Percentiles rank a stretch among this genome's conserved stretches.
Conservation (phyloP, 2,329 filamentous ascomycete genomes). For the Verticillium longisporum region DNA sequence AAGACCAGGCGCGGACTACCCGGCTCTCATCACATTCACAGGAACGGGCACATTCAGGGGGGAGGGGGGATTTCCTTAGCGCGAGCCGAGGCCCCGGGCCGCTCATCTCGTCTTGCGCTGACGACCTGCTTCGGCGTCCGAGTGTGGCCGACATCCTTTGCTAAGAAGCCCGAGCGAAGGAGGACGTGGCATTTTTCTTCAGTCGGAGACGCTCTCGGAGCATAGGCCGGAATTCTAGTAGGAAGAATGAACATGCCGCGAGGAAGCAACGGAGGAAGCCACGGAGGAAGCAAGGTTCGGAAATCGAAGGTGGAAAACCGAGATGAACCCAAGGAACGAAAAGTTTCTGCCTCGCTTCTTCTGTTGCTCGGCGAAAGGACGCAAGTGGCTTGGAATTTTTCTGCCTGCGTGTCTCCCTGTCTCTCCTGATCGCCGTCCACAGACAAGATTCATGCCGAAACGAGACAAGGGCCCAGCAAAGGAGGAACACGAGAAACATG, state of each 20-base stretch:
- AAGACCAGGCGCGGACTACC: background rate
- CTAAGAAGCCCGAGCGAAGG: background rate
- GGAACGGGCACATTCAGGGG: too few relatives aligned
- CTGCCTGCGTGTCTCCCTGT: too few relatives aligned
- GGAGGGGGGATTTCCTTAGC: background rate
- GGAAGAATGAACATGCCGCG: too few relatives aligned
- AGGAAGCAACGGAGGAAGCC: too few relatives aligned
- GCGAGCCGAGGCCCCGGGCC: background rate
- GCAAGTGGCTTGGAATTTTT: background rate
- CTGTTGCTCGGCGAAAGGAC: background rate
- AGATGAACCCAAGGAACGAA: background rate
- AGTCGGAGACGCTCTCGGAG: too few relatives aligned
- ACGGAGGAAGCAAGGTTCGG: background rate
- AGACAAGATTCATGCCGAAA: background rate
- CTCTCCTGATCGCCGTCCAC: background rate
- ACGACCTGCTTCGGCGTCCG: background rate
- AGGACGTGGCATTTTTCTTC: background rate
- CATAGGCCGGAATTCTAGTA: too few relatives aligned
- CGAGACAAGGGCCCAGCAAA: background rate
- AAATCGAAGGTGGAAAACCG: background rate
- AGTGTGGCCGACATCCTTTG: background rate
- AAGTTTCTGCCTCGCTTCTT: background rate
- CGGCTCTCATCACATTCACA: background rate
- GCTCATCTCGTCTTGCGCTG: background rate
- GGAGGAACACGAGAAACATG: background rate